These are phyloP conservation scores for Hypoxylon sp. DNA, from an alignment of 2,329 filamentous ascomycete species.

Conservation along the genomic window DNA sequence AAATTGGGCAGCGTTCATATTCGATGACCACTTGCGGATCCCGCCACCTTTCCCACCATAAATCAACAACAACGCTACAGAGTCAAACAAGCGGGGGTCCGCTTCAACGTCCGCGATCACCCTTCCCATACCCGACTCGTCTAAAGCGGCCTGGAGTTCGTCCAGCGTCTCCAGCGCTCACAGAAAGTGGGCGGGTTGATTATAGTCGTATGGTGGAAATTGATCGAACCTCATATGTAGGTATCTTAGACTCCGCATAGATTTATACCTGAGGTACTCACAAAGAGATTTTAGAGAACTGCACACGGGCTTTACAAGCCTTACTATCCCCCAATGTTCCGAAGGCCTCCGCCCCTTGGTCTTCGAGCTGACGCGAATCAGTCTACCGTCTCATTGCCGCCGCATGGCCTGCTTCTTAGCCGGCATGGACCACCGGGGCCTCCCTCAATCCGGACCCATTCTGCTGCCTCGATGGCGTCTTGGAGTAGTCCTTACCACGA, in stretches of 20 bases:
- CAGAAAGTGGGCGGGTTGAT: slow-evolving; percentile 64
- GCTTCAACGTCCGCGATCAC: slow-evolving; percentile 69
- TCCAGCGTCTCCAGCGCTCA: slow-evolving; percentile 65
- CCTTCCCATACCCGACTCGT: slow-evolving; percentile 71
- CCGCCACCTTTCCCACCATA: slow-evolving; percentile 62
- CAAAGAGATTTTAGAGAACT: slow-evolving; percentile 58
- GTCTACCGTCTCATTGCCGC: slow-evolving; percentile 59
- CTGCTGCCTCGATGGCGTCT: slow-evolving; percentile 56
- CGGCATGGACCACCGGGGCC: slow-evolving; percentile 45
- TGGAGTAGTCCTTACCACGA: slow-evolving; percentile 54
- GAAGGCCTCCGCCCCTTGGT: slow-evolving; percentile 58
- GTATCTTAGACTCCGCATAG: slow-evolving; percentile 40
- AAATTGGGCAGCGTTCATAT: slow-evolving; percentile 65
- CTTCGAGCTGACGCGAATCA: slow-evolving; percentile 59
- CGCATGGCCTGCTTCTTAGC: slow-evolving; percentile 42
- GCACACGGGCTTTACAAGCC: slow-evolving; percentile 61
- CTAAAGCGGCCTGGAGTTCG: slow-evolving; percentile 68
- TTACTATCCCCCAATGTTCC: slow-evolving; percentile 56
- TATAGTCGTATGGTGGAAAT: slow-evolving; percentile 67
- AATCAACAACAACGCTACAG: slow-evolving; percentile 64
- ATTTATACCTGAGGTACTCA: not conserved
- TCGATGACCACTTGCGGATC: slow-evolving; percentile 70
- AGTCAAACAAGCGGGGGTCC: slow-evolving; percentile 61
- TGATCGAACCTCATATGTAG: slow-evolving; percentile 64
- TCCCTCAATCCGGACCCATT: slow-evolving; percentile 53